phyloP scores from a whole-genome alignment of 148 eudicot genomes.

The Vaccinium corymbosum region DNA sequence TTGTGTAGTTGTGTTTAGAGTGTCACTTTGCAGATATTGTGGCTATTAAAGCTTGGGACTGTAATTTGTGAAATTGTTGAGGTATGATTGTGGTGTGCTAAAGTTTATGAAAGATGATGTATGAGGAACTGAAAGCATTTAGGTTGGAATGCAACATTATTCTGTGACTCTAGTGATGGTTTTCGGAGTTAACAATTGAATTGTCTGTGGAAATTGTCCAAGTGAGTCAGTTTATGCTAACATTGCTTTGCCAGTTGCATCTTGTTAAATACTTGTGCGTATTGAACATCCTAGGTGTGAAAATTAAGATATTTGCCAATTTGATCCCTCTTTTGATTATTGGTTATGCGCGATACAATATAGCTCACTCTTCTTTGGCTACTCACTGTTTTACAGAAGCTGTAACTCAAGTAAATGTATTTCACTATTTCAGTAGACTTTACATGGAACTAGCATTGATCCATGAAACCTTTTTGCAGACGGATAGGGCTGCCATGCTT shows the following conservation, averaged over 20 bases:
- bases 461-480: conserved; percentile 27
- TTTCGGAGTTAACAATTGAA: neutral
- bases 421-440: neutral
- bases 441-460: neutral
- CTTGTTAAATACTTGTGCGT: neutral
- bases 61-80: neutral
- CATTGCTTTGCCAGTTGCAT: neutral
- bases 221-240: neutral
- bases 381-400: neutral
- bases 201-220: neutral
- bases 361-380: neutral
- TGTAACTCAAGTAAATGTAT: neutral
- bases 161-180: neutral
- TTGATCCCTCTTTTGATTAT: conserved; percentile 4
- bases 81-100: neutral
- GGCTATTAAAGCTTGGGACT: neutral
- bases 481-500: conserved; percentile 71
- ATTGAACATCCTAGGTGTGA: neutral
- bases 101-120: neutral
- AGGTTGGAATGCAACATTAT: neutral
- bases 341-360: neutral
- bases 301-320: neutral
- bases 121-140: neutral
- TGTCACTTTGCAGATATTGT: neutral
- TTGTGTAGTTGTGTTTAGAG: neutral